Evolutionary conservation across 2,329 filamentous ascomycete species (phyloP), one percentile per base, ranked within the genome.

Genomic region (Fusarium graminum): DNA sequence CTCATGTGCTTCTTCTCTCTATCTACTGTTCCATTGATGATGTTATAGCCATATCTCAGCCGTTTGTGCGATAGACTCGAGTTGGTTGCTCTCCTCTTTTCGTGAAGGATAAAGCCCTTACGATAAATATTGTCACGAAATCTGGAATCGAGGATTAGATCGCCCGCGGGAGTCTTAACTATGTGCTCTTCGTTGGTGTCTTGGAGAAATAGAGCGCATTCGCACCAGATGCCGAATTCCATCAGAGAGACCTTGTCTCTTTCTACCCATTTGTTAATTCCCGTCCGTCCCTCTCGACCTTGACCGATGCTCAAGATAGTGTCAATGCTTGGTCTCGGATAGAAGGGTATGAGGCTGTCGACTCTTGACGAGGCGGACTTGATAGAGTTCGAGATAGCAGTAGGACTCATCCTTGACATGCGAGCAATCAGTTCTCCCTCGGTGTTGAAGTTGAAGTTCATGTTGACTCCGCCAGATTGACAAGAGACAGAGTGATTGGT

Each of bases 371-470:
- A 36, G 9, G 34, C 7, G 16, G 34, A 10, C 34, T n/a, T 36
- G 34, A 17, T n/a, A 6, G 34, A 36, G 3, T 36, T 36, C 4
- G 34, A 36, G 16, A 17, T 36, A 9, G 34, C 7, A 9, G 3
- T 17, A 5, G 34, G 34, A 17, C 34, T 36, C 34, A 36, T 36
- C 34, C 34, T 36, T 10, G 34, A n/a, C 9, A 36, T n/a, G 6
- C 45, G 16, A 4, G 65, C 58, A 12, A 71, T 59, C 3, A 77
- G 68, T 19, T 63, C 61, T 1, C 68, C 62, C 1, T 54, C n/a
- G 7, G 38, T 71, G n/a, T 65, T 72, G 44, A 75, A 75, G 42
- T 74, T 69, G 59, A 78, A 78, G 12, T n/a, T 67, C 74, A 73
- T 76, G 2, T 52, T 63, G 52, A 74, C 73, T 6, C 67, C 63